Conservation (phyloP, 73 alveolate species). For the Symbiodinium pilosum region DNA sequence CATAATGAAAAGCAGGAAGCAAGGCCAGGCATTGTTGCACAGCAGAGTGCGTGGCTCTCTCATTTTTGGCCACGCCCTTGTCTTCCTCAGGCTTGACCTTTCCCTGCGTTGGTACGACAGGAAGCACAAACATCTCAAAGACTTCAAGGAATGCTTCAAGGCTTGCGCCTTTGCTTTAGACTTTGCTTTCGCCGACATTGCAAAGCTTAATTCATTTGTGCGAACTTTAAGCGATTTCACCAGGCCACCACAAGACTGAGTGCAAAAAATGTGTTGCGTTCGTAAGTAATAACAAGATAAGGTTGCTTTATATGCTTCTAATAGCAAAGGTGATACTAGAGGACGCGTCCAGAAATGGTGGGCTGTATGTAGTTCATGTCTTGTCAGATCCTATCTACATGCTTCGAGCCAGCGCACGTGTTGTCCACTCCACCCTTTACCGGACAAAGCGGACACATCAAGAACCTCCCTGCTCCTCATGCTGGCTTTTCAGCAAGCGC, state of each 20-base stretch:
- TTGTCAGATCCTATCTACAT: too few species aligned
- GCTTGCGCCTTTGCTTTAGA: conserved; percentile 47
- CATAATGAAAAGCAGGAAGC: not conserved
- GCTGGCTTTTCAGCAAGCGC: conserved; percentile 80
- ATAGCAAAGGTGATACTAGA: too few species aligned
- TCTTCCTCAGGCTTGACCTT: conserved; percentile 82
- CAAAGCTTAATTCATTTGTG: not conserved
- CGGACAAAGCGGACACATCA: too few species aligned
- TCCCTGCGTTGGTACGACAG: conserved; percentile 29
- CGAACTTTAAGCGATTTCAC: not conserved
- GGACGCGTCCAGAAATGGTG: too few species aligned
- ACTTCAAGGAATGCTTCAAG: too few species aligned
- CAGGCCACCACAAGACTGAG: not conserved
- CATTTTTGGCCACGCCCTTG: conserved; percentile 78
- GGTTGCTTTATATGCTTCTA: too few species aligned
- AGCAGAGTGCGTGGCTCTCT: conserved; percentile 26
- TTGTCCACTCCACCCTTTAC: too few species aligned
- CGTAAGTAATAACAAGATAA: too few species aligned
- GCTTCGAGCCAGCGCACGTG: too few species aligned
- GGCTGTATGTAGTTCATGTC: too few species aligned
- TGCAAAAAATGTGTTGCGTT: too few species aligned
- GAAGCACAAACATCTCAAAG: not conserved
- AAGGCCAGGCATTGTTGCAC: not conserved
- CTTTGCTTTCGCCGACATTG: conserved; percentile 80
- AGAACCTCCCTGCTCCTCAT: too few species aligned